Conservation (phyloP, 2,329 filamentous ascomycete genomes). For the Verticillium klebahnii region DNA sequence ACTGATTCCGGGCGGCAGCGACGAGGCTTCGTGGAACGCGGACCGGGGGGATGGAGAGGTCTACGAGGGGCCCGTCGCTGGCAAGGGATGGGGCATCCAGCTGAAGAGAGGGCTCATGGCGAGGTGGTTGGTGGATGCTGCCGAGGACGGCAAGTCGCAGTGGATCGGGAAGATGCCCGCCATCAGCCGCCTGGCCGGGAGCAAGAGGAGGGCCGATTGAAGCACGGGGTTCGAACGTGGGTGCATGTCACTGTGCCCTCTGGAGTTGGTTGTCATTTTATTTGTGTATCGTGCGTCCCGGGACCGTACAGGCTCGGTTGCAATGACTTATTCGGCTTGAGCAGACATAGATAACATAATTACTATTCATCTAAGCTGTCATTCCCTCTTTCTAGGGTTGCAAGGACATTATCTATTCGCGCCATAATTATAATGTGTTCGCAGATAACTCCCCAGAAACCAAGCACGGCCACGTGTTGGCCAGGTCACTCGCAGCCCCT, state of each 20-base stretch:
- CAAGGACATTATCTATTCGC: too few species aligned
- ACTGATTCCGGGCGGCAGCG: conserved; percentile 18
- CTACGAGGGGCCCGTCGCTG: conserved; percentile 15
- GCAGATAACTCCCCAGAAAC: background rate
- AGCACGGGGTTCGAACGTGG: too few species aligned
- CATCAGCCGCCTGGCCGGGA: conserved; percentile 11
- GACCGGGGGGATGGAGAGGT: conserved; percentile 19
- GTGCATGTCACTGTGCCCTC: too few species aligned
- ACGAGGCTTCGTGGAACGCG: conserved; percentile 19
- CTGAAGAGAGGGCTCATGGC: conserved; percentile 16
- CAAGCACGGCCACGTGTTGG: too few species aligned
- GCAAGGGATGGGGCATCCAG: conserved; percentile 13
- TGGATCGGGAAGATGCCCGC: conserved; percentile 20
- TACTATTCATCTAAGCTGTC: too few species aligned
- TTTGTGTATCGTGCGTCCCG: too few species aligned
- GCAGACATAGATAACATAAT: too few species aligned
- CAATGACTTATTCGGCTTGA: too few species aligned
- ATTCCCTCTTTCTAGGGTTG: too few species aligned
- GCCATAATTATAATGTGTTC: background rate
- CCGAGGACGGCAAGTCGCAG: conserved; percentile 10
- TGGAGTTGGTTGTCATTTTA: too few species aligned
- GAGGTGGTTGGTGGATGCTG: conserved; percentile 23
- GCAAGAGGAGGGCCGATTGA: background rate
- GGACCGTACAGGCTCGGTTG: too few species aligned
- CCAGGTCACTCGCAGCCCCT: too few species aligned